Conservation (phyloP, 352 stramenopile species). For the Phytophthora fragariae region DNA sequence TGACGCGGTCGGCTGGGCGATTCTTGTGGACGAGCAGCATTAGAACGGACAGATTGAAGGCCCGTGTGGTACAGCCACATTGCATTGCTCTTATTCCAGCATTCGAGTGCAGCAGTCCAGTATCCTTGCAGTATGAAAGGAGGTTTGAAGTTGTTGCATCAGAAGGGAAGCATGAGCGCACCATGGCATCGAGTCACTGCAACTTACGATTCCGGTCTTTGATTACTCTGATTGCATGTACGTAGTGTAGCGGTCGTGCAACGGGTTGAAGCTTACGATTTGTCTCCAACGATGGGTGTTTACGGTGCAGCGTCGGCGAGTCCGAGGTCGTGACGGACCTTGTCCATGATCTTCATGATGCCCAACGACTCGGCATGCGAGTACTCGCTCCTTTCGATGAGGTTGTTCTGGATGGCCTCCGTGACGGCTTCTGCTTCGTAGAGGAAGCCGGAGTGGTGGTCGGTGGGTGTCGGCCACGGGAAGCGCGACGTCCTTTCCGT, state of each 20-base stretch:
- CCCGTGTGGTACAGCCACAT: neutral
- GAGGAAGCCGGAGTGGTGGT: conserved; percentile 52
- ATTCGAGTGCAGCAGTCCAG: neutral
- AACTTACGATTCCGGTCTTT: neutral
- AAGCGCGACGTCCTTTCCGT: conserved; percentile 28
- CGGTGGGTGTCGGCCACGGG: conserved; percentile 27
- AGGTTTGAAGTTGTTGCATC: neutral
- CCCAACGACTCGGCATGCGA: conserved; percentile 57
- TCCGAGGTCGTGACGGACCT: conserved; percentile 55
- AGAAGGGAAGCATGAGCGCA: neutral
- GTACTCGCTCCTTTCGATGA: conserved; percentile 51
- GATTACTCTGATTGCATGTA: neutral
- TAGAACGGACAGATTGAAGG: neutral
- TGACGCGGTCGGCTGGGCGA: conserved; percentile 4
- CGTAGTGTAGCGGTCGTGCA: neutral
- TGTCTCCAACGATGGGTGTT: neutral
- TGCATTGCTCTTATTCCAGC: neutral
- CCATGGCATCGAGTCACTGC: neutral
- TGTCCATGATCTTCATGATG: conserved; percentile 65
- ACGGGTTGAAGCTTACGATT: neutral
- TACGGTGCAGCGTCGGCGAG: conserved; percentile 28
- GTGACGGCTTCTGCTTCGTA: conserved; percentile 75
- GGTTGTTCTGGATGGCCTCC: conserved; percentile 42
- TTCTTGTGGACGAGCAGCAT: conserved; percentile 15
- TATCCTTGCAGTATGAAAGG: too few species aligned